Base-by-base conservation (phyloP, 768 basidiomycete genomes). In the Hebeloma cylindrosporum region DNA sequence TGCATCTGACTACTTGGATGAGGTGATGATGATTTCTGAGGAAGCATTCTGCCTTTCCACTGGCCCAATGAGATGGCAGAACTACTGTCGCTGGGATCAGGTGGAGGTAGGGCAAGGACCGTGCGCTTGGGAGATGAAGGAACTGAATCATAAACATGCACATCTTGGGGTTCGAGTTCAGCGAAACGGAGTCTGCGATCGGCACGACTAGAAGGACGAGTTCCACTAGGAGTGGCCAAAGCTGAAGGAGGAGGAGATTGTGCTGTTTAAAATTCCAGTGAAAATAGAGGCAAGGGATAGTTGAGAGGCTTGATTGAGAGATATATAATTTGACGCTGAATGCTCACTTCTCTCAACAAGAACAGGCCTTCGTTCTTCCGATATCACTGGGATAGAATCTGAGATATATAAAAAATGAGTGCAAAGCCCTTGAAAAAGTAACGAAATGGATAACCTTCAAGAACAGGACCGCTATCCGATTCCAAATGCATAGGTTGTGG, bases 131-230 rank as follows among this genome's bases (percentile, higher is more conserved):
- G 89, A 3, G 90, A 89, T 2, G 84, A 69, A 3, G 88, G 89
- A 1, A 80, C 83, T 10, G 88, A 90, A 54, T 89, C 85, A 56
- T 92, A 92, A 1, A 92, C 83, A 62, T 88, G 75, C 2, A 92
- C 79, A 57, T 91, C 85, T n/a, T 77, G 65, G 0, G 86, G 80
- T 1, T 75, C 78, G 11, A 89, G 69, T 28, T 90, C 82, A 23
- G 88, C 85, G 56, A 93, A 93, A 13, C 89, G 81, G 22, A 91
- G 64, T 51, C 67, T 79, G 10, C 83, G 74, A 50, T 64, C 79
- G 40, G 60, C 73, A 62, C 63, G 80, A 73, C 62, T 78, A 2
- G 82, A 75, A 10, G 85, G 83, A 9, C 85, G 80, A 10, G 79
- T 80, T 43, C 64, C 73, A 43, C 70, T 67, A 5, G 71, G 57